Conservation (phyloP, 768 basidiomycete species). For the Mycena floridula region DNA sequence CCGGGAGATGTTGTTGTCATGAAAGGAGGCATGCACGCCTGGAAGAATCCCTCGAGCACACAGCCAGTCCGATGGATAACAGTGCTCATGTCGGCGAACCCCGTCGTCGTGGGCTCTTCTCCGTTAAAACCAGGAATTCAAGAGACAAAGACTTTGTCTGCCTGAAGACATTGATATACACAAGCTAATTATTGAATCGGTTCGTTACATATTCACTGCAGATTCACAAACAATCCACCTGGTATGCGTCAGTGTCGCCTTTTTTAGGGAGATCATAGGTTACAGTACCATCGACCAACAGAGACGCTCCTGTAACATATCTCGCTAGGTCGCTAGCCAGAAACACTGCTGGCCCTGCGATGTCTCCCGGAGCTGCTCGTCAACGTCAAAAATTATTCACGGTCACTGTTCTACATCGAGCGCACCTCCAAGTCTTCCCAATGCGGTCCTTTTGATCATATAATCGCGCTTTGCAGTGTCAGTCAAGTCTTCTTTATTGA, state of each 20-base stretch:
- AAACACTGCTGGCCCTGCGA: conserved; percentile 72
- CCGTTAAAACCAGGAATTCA: conserved; percentile 24
- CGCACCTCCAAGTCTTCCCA: conserved; percentile 67
- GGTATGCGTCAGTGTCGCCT: not conserved
- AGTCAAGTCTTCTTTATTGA: conserved; percentile 71
- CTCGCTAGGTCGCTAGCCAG: conserved; percentile 65
- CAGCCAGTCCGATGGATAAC: conserved; percentile 48
- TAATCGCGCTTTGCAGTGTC: conserved; percentile 51
- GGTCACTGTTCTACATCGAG: not conserved
- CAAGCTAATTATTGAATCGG: no score
- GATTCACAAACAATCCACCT: conserved; percentile 69
- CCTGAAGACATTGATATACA: conserved; percentile 1
- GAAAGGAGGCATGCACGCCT: conserved; percentile 55
- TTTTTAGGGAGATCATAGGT: not conserved
- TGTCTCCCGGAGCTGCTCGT: conserved; percentile 55
- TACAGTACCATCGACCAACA: conserved; percentile 45
- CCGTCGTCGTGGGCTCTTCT: conserved; percentile 40
- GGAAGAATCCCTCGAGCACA: conserved; percentile 47
- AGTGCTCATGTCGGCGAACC: conserved; percentile 48
- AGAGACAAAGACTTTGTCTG: no score
- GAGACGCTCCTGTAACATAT: conserved; percentile 61
- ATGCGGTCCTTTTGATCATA: conserved; percentile 58
- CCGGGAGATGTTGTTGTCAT: conserved; percentile 54
- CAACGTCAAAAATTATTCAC: not conserved
- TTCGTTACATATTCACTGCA: conserved; percentile 38